phyloP scores from a whole-genome alignment of 78 protist species.

The Dictyostelium purpureum region DNA sequence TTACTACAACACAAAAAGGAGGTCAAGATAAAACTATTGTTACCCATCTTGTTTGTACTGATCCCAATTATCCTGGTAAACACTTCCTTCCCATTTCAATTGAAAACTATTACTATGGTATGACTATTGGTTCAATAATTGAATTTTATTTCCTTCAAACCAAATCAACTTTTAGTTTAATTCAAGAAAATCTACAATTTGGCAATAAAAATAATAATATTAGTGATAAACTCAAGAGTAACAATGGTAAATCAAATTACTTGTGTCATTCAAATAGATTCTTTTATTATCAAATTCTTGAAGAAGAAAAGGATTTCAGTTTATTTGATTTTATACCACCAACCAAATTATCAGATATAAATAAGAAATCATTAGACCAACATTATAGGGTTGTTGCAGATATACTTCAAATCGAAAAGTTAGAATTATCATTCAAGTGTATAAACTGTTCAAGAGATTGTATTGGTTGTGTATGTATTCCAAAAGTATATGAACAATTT shows the following conservation, averaged over 20 bases:
- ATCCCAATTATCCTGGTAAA: constrained; percentile 1
- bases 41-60: background rate
- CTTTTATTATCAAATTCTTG: constrained; percentile 5
- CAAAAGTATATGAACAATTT: background rate
- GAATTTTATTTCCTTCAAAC: constrained; percentile 14
- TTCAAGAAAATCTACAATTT: too few species aligned
- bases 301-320: background rate
- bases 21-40: background rate
- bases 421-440: constrained; percentile 25
- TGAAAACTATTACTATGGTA: constrained; percentile 21
- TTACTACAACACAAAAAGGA: background rate
- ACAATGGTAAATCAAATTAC: background rate
- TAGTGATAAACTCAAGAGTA: background rate
- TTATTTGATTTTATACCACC: background rate
- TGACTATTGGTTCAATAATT: constrained; percentile 9
- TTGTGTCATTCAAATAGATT: constrained; percentile 21
- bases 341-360: background rate
- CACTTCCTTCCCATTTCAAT: background rate
- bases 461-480: constrained; percentile 8
- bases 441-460: background rate
- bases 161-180: background rate
- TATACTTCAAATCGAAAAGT: background rate
- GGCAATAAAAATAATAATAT: background rate
- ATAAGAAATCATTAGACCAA: background rate
- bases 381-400: constrained; percentile 11